Conservation (phyloP, 345 rosid species). For the Eucalyptus pauciflora region DNA sequence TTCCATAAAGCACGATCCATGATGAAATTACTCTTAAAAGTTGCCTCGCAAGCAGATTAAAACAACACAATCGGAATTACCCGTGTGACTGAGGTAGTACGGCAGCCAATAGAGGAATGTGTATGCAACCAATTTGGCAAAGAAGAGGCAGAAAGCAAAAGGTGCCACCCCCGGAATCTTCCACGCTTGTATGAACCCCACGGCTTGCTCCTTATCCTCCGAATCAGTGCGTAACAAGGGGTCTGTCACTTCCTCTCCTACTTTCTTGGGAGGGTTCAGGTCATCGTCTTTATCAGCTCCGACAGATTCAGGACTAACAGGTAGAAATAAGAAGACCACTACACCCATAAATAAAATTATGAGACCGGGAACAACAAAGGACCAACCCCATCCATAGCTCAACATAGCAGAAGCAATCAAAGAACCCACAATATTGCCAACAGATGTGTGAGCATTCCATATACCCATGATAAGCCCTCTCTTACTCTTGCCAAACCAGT, state of each 20-base stretch:
- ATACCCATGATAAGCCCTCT: conserved; percentile 95
- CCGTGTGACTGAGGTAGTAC: conserved; percentile 87
- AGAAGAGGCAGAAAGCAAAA: conserved; percentile 88
- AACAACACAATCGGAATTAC: conserved; percentile 2
- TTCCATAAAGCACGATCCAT: not conserved
- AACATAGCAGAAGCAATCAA: conserved; percentile 63
- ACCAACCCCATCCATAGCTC: conserved; percentile 95
- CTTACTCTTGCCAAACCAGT: conserved; percentile 88
- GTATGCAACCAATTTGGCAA: conserved; percentile 84
- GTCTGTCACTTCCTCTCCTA: conserved; percentile 7
- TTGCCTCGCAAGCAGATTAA: not conserved
- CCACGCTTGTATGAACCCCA: conserved; percentile 89
- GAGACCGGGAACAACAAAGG: conserved; percentile 78
- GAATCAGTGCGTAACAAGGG: conserved; percentile 34
- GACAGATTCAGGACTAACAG: conserved; percentile 61
- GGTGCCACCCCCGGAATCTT: conserved; percentile 92
- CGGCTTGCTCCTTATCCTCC: conserved; percentile 29
- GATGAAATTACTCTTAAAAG: not conserved
- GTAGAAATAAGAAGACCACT: conserved; percentile 55
- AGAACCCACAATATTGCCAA: conserved; percentile 85
- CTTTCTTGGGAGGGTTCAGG: conserved; percentile 28
- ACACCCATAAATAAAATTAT: conserved; percentile 42
- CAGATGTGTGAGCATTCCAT: conserved; percentile 93
- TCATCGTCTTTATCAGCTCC: conserved; percentile 48
- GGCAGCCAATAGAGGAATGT: conserved; percentile 98